Evolutionary conservation across 176 grass and related monocot species (phyloP).

Genomic region (Chloris gayana): DNA sequence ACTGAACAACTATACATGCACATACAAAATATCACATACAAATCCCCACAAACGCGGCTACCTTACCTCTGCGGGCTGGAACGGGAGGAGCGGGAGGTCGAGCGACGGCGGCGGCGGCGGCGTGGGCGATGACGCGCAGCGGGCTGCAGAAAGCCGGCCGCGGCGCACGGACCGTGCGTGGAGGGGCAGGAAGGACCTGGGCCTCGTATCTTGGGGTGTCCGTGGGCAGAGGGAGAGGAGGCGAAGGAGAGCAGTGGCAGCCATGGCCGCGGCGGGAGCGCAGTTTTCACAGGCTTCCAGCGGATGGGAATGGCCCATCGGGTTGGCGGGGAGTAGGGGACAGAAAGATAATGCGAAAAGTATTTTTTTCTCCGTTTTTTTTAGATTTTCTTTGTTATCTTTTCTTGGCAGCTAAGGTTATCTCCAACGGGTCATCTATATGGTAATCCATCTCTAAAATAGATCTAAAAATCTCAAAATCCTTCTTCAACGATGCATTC

Average conservation of each 20-base stretch:
- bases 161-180: constrained; percentile 15
- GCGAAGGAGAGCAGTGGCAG: constrained; percentile 39
- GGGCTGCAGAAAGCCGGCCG: constrained; percentile 11
- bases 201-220: constrained; percentile 24
- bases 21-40: not conserved
- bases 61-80: constrained; percentile 68
- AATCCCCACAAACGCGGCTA: constrained; percentile 5
- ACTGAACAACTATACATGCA: not conserved
- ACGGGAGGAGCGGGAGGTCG: constrained; percentile 85
- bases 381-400: not conserved
- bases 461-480: too few species aligned
- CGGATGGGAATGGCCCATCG: constrained; percentile 22
- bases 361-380: not conserved
- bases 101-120: constrained; percentile 40
- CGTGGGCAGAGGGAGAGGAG: constrained; percentile 29
- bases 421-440: too few species aligned
- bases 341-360: not conserved
- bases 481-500: too few species aligned
- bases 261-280: constrained; percentile 41
- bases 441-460: too few species aligned
- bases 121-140: constrained; percentile 35
- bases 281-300: not conserved
- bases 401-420: not conserved
- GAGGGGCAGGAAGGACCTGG: constrained; percentile 1
- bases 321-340: constrained; percentile 29